Percentiles rank a stretch among this genome's conserved stretches.
These are phyloP conservation scores for Penicillium mononematosum DNA, from an alignment of 495 filamentous ascomycete species.

Conservation along the genomic window DNA sequence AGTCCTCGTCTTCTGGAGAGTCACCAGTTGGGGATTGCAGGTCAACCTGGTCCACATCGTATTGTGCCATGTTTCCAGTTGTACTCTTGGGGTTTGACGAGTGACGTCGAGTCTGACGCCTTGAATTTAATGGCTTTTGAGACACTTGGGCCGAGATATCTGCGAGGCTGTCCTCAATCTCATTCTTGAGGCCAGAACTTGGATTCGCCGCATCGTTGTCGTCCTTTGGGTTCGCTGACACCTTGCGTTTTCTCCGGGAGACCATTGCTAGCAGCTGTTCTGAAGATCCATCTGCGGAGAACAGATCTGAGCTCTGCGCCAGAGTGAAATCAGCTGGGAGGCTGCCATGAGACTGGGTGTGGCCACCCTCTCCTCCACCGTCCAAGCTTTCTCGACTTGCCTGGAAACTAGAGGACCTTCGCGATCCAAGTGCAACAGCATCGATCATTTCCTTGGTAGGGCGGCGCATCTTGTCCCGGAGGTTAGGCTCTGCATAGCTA, in stretches of 20 bases:
- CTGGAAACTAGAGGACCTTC: conserved; percentile 35
- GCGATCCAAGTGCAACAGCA: conserved; percentile 58
- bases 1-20: conserved; percentile 27
- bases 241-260: conserved; percentile 36
- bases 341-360: conserved; percentile 4
- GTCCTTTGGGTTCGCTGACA: conserved; percentile 23
- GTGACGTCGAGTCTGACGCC: conserved; percentile 37
- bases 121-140: conserved; percentile 17
- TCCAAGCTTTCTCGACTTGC: conserved; percentile 20
- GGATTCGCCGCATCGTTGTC: background rate
- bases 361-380: conserved; percentile 21
- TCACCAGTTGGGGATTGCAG: conserved; percentile 26
- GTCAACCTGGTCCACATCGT: conserved; percentile 12
- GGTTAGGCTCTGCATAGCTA: conserved; percentile 83
- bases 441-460: conserved; percentile 72
- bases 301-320: conserved; percentile 4
- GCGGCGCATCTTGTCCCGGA: conserved; percentile 84
- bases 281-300: conserved; percentile 9
- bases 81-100: conserved; percentile 37
- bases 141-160: conserved; percentile 7
- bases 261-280: conserved; percentile 22
- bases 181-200: conserved; percentile 1
- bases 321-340: conserved; percentile 12
- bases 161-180: conserved; percentile 9
- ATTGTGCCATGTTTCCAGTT: conserved; percentile 5